Evolutionary conservation across 1,284 basidiomycete species (phyloP).

Genomic region (Tilletia horrida): DNA sequence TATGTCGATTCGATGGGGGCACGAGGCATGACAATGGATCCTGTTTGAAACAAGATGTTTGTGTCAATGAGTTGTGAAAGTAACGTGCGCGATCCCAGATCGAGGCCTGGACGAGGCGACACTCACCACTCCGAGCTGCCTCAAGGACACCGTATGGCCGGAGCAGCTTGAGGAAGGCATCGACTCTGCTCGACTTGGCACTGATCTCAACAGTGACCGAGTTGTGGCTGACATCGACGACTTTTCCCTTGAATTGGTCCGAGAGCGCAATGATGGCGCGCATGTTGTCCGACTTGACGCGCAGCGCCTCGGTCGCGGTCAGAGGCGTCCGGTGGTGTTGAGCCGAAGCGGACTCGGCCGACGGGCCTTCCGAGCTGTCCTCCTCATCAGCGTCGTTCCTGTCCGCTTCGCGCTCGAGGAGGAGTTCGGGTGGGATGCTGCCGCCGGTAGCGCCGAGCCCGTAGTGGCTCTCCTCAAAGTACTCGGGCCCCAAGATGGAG

Average conservation of each 20-base stretch:
- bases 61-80: too few species aligned
- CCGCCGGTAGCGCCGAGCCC: background rate
- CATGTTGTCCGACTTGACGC: slow-evolving; percentile 84
- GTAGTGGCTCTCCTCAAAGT: slow-evolving; percentile 64
- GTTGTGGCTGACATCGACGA: slow-evolving; percentile 92
- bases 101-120: too few species aligned
- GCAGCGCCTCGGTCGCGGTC: slow-evolving; percentile 72
- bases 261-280: slow-evolving; percentile 80
- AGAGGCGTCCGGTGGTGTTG: slow-evolving; percentile 59
- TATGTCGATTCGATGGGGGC: slow-evolving; percentile 12
- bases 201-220: slow-evolving; percentile 91
- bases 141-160: slow-evolving; percentile 94
- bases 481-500: slow-evolving; percentile 91
- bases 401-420: slow-evolving; percentile 37
- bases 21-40: slow-evolving; percentile 52
- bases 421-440: slow-evolving; percentile 34
- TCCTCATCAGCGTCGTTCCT: background rate
- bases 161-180: slow-evolving; percentile 86
- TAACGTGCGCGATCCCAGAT: too few species aligned
- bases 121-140: slow-evolving; percentile 64
- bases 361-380: background rate
- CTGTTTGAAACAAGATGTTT: background rate
- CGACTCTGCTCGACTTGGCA: slow-evolving; percentile 84
- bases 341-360: slow-evolving; percentile 22
- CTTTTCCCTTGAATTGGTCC: slow-evolving; percentile 82